Conservation (phyloP, 139 green algal genomes). For the Coccomyxa sp. region DNA sequence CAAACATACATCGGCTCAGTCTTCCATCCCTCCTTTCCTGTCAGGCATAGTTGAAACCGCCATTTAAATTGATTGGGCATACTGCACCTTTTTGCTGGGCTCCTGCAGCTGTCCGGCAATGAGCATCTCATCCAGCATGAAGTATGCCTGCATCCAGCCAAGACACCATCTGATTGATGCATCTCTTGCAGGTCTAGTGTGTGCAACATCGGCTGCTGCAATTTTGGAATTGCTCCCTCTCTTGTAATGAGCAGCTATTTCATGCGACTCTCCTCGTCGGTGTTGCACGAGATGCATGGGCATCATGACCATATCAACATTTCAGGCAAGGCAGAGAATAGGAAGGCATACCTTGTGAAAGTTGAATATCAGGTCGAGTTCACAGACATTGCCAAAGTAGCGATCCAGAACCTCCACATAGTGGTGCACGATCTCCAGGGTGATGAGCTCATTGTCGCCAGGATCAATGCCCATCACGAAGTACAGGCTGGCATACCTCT, state of each 20-base stretch:
- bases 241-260: too few species aligned
- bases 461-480: constrained; percentile 85
- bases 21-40: neutral
- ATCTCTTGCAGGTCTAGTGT: neutral
- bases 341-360: constrained; percentile 80
- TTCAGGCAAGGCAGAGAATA: too few species aligned
- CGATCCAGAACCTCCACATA: constrained; percentile 90
- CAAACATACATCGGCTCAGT: neutral
- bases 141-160: constrained; percentile 76
- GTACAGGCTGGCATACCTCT: constrained; percentile 95
- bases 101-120: constrained; percentile 92
- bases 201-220: too few species aligned
- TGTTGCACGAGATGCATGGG: too few species aligned
- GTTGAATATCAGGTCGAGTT: constrained; percentile 99
- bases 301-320: too few species aligned
- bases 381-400: constrained; percentile 99
- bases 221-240: too few species aligned
- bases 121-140: constrained; percentile 97
- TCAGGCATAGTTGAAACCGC: neutral
- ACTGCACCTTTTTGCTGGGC: constrained; percentile 76
- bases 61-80: neutral
- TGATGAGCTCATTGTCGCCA: constrained; percentile 80
- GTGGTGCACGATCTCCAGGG: constrained; percentile 93
- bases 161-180: neutral
- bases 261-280: too few species aligned